Evolutionary conservation across 345 rosid species (phyloP).

Genomic region (Salix suchowensis): DNA sequence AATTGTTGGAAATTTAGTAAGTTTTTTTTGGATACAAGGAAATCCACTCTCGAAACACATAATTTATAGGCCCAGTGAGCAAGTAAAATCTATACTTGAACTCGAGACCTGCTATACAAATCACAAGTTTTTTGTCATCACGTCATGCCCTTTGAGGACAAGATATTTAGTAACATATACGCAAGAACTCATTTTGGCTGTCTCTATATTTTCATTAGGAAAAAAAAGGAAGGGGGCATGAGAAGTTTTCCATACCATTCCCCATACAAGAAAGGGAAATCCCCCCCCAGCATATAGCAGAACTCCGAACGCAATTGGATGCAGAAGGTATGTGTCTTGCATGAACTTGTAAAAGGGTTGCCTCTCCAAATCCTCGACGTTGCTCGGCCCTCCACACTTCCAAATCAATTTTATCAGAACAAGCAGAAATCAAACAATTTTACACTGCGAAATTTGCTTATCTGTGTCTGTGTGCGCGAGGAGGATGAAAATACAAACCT

Average conservation of each 20-base stretch:
- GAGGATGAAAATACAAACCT: constrained; percentile 31
- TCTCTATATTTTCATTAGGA: too few relatives aligned
- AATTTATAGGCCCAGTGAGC: too few relatives aligned
- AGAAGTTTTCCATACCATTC: constrained; percentile 58
- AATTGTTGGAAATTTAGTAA: too few relatives aligned
- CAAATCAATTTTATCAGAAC: constrained; percentile 13
- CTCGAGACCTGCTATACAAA: too few relatives aligned
- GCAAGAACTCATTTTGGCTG: too few relatives aligned
- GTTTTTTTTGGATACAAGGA: too few relatives aligned
- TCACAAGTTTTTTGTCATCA: too few relatives aligned
- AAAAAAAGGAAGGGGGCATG: background rate
- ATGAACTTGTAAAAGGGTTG: constrained; percentile 72
- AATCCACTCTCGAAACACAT: too few relatives aligned
- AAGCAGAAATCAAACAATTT: background rate
- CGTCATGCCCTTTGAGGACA: too few relatives aligned
- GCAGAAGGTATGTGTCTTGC: constrained; percentile 53
- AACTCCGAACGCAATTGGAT: constrained; percentile 60
- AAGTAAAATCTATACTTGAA: too few relatives aligned
- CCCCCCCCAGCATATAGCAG: constrained; percentile 70
- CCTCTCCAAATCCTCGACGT: constrained; percentile 81
- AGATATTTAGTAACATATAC: too few relatives aligned
- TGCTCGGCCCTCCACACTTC: constrained; percentile 73
- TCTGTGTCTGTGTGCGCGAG: background rate
- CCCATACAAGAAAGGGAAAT: constrained; percentile 82
- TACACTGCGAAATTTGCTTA: too few relatives aligned